These are phyloP conservation scores for Pachysandra terminalis DNA, from an alignment of 164 flowering plant genomes.

Conservation along the genomic window DNA sequence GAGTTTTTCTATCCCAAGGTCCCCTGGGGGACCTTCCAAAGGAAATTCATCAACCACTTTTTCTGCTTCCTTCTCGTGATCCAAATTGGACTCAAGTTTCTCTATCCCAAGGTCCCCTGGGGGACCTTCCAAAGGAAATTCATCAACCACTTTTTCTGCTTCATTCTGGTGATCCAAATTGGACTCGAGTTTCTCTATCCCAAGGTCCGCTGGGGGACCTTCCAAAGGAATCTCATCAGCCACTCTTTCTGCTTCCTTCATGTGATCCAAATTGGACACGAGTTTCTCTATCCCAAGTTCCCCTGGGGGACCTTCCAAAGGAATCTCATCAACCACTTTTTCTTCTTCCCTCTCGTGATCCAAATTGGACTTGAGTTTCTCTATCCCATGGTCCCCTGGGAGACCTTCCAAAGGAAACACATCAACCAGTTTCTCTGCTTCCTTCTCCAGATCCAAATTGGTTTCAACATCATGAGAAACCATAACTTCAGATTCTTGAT, in stretches of 20 bases:
- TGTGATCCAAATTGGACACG: neutral
- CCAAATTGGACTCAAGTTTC: too few relatives aligned
- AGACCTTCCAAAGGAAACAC: slow-evolving; percentile 2
- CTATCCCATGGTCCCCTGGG: neutral
- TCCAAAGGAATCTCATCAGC: slow-evolving; percentile 6
- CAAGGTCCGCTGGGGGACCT: neutral
- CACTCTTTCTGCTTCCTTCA: slow-evolving; percentile 4
- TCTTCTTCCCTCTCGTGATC: slow-evolving; percentile 3
- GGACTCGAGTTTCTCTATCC: slow-evolving; percentile 1
- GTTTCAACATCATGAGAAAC: neutral
- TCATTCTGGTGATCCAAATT: too few relatives aligned
- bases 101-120: too few relatives aligned
- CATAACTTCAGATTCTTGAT: slow-evolving; percentile 1
- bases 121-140: too few relatives aligned
- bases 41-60: too few relatives aligned
- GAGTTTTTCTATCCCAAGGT: too few relatives aligned
- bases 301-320: neutral
- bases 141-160: too few relatives aligned
- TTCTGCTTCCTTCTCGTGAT: too few relatives aligned
- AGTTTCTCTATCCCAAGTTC: slow-evolving; percentile 1
- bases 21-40: too few relatives aligned
- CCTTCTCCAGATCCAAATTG: neutral
- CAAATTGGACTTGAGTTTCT: neutral
- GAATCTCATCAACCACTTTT: slow-evolving; percentile 6
- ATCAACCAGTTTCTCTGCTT: slow-evolving; percentile 1